These are phyloP conservation scores for Prunus davidiana DNA, from an alignment of 306 rosid species.

Conservation along the genomic window DNA sequence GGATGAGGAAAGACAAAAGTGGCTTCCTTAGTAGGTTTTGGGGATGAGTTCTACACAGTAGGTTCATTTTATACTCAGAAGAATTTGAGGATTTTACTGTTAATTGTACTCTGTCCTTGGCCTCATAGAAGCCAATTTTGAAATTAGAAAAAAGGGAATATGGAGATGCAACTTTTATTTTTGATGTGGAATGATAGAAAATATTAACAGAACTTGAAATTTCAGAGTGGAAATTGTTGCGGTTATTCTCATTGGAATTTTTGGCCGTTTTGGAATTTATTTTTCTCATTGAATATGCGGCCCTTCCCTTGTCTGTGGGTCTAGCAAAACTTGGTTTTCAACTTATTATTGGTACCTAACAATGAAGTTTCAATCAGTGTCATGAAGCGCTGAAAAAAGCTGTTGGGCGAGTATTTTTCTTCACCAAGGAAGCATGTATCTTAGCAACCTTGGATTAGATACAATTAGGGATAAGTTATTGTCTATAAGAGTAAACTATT, in stretches of 20 bases:
- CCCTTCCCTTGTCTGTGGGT: background rate
- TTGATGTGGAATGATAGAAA: background rate
- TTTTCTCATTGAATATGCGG: background rate
- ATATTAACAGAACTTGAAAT: background rate
- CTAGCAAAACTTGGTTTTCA: background rate
- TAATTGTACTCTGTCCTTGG: background rate
- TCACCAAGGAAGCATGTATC: too few relatives aligned
- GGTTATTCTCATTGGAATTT: background rate
- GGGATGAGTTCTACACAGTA: constrained; percentile 27
- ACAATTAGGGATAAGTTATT: too few relatives aligned
- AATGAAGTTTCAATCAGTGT: background rate
- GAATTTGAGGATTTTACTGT: constrained; percentile 3
- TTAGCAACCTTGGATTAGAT: background rate
- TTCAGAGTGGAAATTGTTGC: background rate
- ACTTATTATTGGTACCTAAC: background rate
- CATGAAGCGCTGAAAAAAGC: background rate
- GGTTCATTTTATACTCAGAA: background rate
- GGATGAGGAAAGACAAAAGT: constrained; percentile 60
- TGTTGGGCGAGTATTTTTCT: background rate
- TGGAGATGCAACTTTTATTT: background rate
- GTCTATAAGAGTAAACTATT: too few relatives aligned
- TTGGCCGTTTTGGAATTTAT: background rate
- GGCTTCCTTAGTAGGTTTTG: constrained; percentile 55
- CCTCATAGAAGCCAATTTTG: constrained; percentile 2
- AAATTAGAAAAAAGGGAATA: background rate